A percentile compares a stretch with the other conserved stretches of the same genome.
Conservation (phyloP, 2,329 filamentous ascomycete species). For the Aspergillus sclerotialis region DNA sequence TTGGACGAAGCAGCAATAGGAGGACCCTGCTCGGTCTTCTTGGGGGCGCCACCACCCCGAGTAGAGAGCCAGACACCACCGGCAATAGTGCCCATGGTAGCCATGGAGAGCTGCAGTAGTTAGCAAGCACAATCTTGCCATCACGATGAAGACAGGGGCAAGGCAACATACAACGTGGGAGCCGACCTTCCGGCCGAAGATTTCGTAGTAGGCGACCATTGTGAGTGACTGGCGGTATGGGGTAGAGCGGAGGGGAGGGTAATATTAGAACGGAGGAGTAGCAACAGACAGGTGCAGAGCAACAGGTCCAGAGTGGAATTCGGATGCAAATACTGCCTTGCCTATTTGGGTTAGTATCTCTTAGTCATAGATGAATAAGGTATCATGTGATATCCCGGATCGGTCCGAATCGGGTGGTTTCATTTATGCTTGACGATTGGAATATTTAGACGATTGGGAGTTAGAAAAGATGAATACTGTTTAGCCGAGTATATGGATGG, state of each 20-base stretch:
- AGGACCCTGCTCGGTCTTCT: slow-evolving; percentile 40
- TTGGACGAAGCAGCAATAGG: slow-evolving; percentile 59
- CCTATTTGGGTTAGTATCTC: slow-evolving; percentile 4
- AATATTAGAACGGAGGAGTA: slow-evolving; percentile 14
- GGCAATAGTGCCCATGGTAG: slow-evolving; percentile 46
- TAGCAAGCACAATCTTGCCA: slow-evolving; percentile 7
- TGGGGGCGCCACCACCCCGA: slow-evolving; percentile 40
- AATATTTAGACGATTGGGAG: no score
- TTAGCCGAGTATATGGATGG: no score
- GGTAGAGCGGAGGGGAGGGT: no score
- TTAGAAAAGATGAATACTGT: no score
- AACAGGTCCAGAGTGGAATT: slow-evolving; percentile 1
- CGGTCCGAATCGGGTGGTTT: slow-evolving; percentile 11
- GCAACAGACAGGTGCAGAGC: slow-evolving; percentile 8
- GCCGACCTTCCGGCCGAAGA: slow-evolving; percentile 47
- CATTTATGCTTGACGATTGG: slow-evolving; percentile 6
- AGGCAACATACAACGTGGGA: slow-evolving; percentile 43
- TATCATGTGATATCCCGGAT: slow-evolving; percentile 17
- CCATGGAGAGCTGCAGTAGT: slow-evolving; percentile 54
- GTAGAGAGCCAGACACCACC: slow-evolving; percentile 40
- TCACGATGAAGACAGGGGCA: slow-evolving; percentile 1
- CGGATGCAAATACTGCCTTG: slow-evolving; percentile 3
- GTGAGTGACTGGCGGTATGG: slow-evolving; percentile 26
- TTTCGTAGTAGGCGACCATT: slow-evolving; percentile 47
- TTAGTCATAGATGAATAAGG: slow-evolving; percentile 4